phyloP scores from a whole-genome alignment of 2,329 filamentous ascomycete genomes.

The Immersiporthe knoxdaviesiana region DNA sequence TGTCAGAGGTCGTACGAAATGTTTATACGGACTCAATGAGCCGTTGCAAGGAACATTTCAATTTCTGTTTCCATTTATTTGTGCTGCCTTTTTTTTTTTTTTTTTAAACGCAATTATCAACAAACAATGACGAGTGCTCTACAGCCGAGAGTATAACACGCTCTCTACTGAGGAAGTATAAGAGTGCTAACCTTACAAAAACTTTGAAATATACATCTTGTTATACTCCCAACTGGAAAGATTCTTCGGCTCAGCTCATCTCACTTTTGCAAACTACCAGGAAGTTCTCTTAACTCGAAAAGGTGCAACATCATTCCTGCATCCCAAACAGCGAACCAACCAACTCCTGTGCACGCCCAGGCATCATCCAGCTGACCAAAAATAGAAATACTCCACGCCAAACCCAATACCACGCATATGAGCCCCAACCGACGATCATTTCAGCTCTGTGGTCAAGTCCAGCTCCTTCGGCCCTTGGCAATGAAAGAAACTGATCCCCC shows the following conservation, averaged over 20 bases:
- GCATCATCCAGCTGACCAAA: neutral
- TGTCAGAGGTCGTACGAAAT: no score
- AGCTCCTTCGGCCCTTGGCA: neutral
- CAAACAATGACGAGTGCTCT: no score
- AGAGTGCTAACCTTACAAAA: no score
- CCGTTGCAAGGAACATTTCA: no score
- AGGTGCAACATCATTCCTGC: neutral
- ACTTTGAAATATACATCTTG: no score
- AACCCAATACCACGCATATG: neutral
- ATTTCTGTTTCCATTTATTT: no score
- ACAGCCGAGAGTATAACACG: no score
- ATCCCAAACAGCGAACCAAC: neutral
- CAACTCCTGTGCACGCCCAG: neutral
- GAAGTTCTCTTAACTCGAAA: neutral
- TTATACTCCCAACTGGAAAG: no score
- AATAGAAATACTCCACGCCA: neutral
- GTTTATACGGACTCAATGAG: no score
- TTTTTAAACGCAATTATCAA: no score
- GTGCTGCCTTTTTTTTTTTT: no score
- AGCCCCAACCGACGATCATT: neutral
- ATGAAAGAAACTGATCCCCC: neutral
- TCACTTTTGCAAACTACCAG: neutral
- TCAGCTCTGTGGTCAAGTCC: neutral
- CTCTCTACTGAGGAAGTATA: no score
- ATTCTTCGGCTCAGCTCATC: neutral